Conservation (phyloP, 2,329 filamentous ascomycete genomes). For the Trichoderma citrinoviride region DNA sequence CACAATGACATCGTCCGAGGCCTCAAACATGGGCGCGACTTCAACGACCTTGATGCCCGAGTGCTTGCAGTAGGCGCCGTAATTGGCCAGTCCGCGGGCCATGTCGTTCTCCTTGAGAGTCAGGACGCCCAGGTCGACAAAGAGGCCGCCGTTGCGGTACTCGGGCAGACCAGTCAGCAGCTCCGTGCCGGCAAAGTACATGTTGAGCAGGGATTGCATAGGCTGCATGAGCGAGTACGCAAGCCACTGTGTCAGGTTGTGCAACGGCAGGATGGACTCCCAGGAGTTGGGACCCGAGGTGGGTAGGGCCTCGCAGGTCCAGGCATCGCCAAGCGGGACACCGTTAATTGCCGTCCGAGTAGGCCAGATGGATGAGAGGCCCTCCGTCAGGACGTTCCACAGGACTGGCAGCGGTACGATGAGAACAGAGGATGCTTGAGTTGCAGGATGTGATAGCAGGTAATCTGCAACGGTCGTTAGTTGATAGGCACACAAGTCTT, state of each 20-base stretch:
- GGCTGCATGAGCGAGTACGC: conserved; percentile 92
- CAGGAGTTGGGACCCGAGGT: conserved; percentile 53
- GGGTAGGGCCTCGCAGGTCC: conserved; percentile 84
- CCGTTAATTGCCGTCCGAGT: conserved; percentile 83
- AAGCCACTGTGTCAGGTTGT: conserved; percentile 94
- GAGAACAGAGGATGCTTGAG: conserved; percentile 82
- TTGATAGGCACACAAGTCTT: conserved; percentile 15
- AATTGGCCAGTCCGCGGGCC: conserved; percentile 65
- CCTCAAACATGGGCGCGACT: conserved; percentile 58
- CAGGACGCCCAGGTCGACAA: conserved; percentile 80
- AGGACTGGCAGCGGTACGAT: conserved; percentile 84
- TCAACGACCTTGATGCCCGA: conserved; percentile 62
- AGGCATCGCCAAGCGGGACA: conserved; percentile 85
- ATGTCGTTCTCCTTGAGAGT: conserved; percentile 69
- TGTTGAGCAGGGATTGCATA: conserved; percentile 75
- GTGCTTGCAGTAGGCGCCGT: conserved; percentile 64
- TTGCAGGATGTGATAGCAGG: conserved; percentile 86
- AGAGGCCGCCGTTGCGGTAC: conserved; percentile 86
- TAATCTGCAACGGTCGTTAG: conserved; percentile 64
- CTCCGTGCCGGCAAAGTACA: conserved; percentile 77
- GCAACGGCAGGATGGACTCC: conserved; percentile 84
- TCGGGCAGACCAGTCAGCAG: conserved; percentile 85
- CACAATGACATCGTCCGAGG: conserved; percentile 59
- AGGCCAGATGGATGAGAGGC: conserved; percentile 85
- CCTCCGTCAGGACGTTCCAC: conserved; percentile 88